These are phyloP conservation scores for Ogataea polymorpha DNA, from an alignment of 805 yeast genomes.

Conservation along the genomic window DNA sequence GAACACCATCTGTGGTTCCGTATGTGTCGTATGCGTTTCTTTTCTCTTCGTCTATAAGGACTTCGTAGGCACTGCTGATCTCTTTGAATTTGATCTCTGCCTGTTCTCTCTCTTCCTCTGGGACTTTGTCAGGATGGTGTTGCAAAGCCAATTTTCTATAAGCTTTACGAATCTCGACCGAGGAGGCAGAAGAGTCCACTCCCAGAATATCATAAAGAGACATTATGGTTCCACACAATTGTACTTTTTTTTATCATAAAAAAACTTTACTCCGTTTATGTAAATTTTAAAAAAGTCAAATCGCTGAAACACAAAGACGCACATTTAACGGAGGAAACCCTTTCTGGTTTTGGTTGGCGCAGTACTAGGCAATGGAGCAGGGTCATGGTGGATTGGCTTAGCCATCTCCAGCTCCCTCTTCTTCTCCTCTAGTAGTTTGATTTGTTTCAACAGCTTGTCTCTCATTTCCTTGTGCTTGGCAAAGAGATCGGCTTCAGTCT, in stretches of 20 bases:
- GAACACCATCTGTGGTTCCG: constrained; percentile 42
- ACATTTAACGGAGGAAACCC: constrained; percentile 64
- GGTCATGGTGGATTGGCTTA: constrained; percentile 47
- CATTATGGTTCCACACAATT: constrained; percentile 15
- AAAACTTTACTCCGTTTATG: constrained; percentile 12
- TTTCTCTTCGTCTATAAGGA: constrained; percentile 65
- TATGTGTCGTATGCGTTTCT: constrained; percentile 58
- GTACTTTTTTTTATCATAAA: constrained; percentile 6
- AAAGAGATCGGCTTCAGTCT: constrained; percentile 94
- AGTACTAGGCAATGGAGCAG: constrained; percentile 33
- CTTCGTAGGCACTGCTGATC: constrained; percentile 81
- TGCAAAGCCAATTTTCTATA: constrained; percentile 79
- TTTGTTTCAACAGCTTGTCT: constrained; percentile 85
- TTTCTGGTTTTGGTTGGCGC: constrained; percentile 64
- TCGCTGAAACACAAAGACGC: constrained; percentile 11
- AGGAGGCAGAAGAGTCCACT: constrained; percentile 60
- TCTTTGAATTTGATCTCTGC: constrained; percentile 83
- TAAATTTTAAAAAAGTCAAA: constrained; percentile 9
- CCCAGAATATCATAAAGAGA: constrained; percentile 66
- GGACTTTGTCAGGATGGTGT: constrained; percentile 87
- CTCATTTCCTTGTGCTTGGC: constrained; percentile 96
- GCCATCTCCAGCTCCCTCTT: constrained; percentile 70
- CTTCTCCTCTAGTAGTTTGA: constrained; percentile 87
- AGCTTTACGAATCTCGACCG: constrained; percentile 75
- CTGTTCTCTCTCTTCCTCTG: constrained; percentile 54